Evolutionary conservation across 805 yeast genomes (phyloP), one percentile per base, ranked within the genome.

Genomic region (Clavispora phyllophila): DNA sequence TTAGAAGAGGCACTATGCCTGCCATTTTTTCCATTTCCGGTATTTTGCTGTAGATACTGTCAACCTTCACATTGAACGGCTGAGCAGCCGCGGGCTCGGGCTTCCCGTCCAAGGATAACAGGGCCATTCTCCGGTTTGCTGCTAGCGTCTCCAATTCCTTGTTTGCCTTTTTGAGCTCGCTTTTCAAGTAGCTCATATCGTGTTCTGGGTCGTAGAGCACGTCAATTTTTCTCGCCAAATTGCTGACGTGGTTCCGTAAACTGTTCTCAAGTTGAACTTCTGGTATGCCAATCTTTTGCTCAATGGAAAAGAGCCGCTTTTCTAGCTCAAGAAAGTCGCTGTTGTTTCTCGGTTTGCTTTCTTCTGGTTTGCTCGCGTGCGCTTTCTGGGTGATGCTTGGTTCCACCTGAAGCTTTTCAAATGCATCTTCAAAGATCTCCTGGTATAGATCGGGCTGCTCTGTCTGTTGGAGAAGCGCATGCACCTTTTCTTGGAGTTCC

Each of bases 171-270:
- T 47, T 39, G 7, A 68, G 50, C 17, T 61, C 59, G 9, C 46
- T 42, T 36, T 62, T 58, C 26, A 67, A 46, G 19, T 44, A 43
- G 12, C 43, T 55, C 27, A 65, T 35, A 12, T 57, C 57, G 44
- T 54, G 60, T 23, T 63, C 66, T 1, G 73, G 73, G 39, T 65
- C 65, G 42, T 61, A 52, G 10, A 69, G 52, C 14, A 68, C 58
- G 26, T 60, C 58, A 13, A 65, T 51, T 44, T 63, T 66, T 3
- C 73, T 54, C 4, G 45, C 50, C 39, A 68, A 45, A 29, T 66
- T 70, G 32, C 57, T 60, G 29, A 69, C 28, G 19, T 56, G 57
- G 8, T 45, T 47, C 35, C 59, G 62, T 9, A 67, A 42, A 14
- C 62, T 56, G 9, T 44, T 43, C 18, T 29, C 36, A 17, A 38